phyloP scores from a whole-genome alignment of 768 basidiomycete genomes.

The Pleurotus djamor region DNA sequence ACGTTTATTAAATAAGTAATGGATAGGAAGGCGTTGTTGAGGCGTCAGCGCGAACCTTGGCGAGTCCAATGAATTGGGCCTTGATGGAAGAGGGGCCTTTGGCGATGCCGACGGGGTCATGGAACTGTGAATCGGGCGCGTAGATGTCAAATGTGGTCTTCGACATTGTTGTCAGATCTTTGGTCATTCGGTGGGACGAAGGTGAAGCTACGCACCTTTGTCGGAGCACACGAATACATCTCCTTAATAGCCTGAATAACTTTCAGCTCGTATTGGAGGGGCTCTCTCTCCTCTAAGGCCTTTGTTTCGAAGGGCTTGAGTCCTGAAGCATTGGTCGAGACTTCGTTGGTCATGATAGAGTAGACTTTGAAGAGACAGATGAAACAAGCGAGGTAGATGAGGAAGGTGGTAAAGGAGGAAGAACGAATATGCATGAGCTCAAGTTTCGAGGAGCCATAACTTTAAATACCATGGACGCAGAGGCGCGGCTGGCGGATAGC shows the following conservation, averaged over 20 bases:
- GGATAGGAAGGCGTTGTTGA: too few relatives aligned
- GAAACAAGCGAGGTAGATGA: neutral
- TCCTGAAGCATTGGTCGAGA: constrained; percentile 32
- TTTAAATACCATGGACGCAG: neutral
- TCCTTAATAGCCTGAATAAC: constrained; percentile 41
- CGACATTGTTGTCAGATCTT: neutral
- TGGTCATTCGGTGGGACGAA: neutral
- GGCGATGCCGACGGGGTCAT: constrained; percentile 44
- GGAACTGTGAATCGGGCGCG: constrained; percentile 36
- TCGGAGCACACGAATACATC: constrained; percentile 38
- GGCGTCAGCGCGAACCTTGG: too few relatives aligned
- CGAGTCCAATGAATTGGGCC: constrained; percentile 40
- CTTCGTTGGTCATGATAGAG: constrained; percentile 11
- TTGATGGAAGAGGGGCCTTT: constrained; percentile 35
- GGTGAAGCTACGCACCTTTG: constrained; percentile 21
- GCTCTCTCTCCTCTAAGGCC: constrained; percentile 29
- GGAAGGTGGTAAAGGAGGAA: neutral
- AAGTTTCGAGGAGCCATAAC: neutral
- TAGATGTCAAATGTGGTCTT: constrained; percentile 44
- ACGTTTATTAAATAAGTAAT: too few relatives aligned
- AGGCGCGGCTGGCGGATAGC: neutral
- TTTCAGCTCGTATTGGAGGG: constrained; percentile 30
- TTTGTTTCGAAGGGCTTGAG: constrained; percentile 34
- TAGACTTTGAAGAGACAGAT: constrained; percentile 11
- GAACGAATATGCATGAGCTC: neutral